phyloP scores from a whole-genome alignment of 768 basidiomycete genomes.

The Tylopilus balloui region DNA sequence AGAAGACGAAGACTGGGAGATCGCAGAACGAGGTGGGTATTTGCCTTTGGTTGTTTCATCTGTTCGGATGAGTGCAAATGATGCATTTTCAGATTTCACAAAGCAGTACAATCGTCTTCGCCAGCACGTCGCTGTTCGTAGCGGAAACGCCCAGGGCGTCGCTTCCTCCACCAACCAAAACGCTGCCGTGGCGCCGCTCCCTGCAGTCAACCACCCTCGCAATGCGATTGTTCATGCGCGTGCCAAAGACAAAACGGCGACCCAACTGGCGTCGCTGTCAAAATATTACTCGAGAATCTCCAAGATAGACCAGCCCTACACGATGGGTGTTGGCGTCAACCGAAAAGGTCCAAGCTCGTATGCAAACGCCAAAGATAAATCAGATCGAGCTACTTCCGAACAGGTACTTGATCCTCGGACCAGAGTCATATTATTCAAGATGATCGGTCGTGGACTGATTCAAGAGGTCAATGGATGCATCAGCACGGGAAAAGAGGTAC shows the following conservation, averaged over 20 bases:
- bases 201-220: slow-evolving; percentile 67
- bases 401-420: slow-evolving; percentile 98
- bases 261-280: slow-evolving; percentile 69
- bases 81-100: slow-evolving; percentile 73
- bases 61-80: not conserved
- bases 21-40: slow-evolving; percentile 69
- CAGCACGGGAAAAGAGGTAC: slow-evolving; percentile 95
- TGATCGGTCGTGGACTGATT: slow-evolving; percentile 87
- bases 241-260: slow-evolving; percentile 57
- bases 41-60: not conserved
- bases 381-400: slow-evolving; percentile 93
- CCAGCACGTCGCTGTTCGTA: slow-evolving; percentile 84
- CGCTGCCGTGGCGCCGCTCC: slow-evolving; percentile 55
- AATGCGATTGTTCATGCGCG: slow-evolving; percentile 25
- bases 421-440: slow-evolving; percentile 88
- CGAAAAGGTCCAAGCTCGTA: slow-evolving; percentile 87
- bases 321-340: slow-evolving; percentile 70
- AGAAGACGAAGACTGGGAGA: slow-evolving; percentile 88
- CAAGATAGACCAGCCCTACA: slow-evolving; percentile 71
- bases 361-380: slow-evolving; percentile 91
- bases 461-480: slow-evolving; percentile 94
- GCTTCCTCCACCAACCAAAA: slow-evolving; percentile 48
- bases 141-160: slow-evolving; percentile 61
- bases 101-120: slow-evolving; percentile 95
- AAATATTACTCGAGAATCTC: slow-evolving; percentile 74